Conservation (phyloP, 2,329 filamentous ascomycete genomes). For the Parafenestella ontariensis region DNA sequence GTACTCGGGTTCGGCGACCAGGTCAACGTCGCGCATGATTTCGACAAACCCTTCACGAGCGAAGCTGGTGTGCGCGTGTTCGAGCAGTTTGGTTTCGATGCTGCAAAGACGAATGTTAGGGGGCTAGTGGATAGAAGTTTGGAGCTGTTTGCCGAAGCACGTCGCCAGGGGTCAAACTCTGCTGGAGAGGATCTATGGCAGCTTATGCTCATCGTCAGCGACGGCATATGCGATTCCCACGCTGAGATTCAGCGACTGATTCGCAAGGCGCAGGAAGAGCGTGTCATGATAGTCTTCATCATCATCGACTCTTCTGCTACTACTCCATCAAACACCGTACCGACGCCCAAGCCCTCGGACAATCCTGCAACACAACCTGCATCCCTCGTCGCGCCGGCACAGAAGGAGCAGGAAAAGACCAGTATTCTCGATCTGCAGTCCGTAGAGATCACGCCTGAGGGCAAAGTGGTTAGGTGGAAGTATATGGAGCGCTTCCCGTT, state of each 20-base stretch:
- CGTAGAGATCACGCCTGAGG: constrained; percentile 78
- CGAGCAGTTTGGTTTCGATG: constrained; percentile 82
- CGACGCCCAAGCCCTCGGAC: constrained; percentile 6
- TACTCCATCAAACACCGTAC: constrained; percentile 6
- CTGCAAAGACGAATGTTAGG: constrained; percentile 84
- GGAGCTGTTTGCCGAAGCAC: constrained; percentile 79
- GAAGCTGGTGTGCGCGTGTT: constrained; percentile 85
- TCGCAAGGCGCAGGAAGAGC: constrained; percentile 85
- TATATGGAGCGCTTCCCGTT: constrained; percentile 98
- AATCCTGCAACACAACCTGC: constrained; percentile 11
- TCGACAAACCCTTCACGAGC: constrained; percentile 80
- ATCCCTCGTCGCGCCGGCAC: constrained; percentile 1
- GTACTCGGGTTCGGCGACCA: constrained; percentile 87
- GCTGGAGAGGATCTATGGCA: constrained; percentile 84
- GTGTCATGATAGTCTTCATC: constrained; percentile 98
- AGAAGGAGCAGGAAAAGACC: constrained; percentile 59
- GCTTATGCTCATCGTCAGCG: constrained; percentile 88
- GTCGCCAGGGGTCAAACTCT: constrained; percentile 61
- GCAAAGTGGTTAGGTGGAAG: constrained; percentile 78
- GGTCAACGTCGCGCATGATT: constrained; percentile 84
- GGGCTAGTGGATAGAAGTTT: constrained; percentile 80
- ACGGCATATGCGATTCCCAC: constrained; percentile 92
- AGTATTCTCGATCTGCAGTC: constrained; percentile 89
- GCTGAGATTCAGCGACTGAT: constrained; percentile 82
- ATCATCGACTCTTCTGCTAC: constrained; percentile 75